A percentile compares a stretch with the other conserved stretches of the same genome.
Conservation (phyloP, 345 rosid genomes). For the Noccaea bulbosa region DNA sequence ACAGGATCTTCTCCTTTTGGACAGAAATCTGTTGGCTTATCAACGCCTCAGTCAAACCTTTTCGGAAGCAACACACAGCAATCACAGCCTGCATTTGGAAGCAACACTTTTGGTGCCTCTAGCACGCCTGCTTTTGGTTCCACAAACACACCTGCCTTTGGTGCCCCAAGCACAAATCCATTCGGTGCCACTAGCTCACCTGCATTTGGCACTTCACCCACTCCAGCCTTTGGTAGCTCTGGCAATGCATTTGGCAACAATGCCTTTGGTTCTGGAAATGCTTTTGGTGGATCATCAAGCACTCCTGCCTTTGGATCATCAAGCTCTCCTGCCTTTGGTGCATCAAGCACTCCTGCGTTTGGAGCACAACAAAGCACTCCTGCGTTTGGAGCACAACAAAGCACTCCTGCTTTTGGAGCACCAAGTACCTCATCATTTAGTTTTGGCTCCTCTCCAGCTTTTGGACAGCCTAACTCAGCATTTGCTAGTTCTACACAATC, state of each 20-base stretch:
- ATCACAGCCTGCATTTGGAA: conserved; percentile 77
- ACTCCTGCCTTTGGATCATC: conserved; percentile 25
- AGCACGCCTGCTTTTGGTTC: conserved; percentile 66
- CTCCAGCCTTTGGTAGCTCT: conserved; percentile 67
- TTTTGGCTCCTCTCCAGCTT: conserved; percentile 69
- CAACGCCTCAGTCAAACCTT: conserved; percentile 63
- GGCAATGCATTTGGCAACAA: conserved; percentile 71
- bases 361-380: neutral
- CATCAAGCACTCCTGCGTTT: neutral
- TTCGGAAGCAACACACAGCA: conserved; percentile 70
- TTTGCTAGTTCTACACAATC: conserved; percentile 63
- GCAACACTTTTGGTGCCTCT: conserved; percentile 64
- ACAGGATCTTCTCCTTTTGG: conserved; percentile 73
- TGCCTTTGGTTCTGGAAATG: conserved; percentile 56
- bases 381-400: neutral
- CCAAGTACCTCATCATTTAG: conserved; percentile 61
- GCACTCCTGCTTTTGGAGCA: conserved; percentile 53
- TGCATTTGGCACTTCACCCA: conserved; percentile 56
- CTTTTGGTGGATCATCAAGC: conserved; percentile 45
- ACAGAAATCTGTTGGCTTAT: conserved; percentile 82
- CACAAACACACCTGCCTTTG: conserved; percentile 55
- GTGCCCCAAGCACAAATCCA: conserved; percentile 48
- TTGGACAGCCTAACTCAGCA: conserved; percentile 72
- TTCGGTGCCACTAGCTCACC: conserved; percentile 51
- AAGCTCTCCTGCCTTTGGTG: neutral